Evolutionary conservation across 1,284 basidiomycete genomes (phyloP).

Genomic region (Ceratobasidium sp.): DNA sequence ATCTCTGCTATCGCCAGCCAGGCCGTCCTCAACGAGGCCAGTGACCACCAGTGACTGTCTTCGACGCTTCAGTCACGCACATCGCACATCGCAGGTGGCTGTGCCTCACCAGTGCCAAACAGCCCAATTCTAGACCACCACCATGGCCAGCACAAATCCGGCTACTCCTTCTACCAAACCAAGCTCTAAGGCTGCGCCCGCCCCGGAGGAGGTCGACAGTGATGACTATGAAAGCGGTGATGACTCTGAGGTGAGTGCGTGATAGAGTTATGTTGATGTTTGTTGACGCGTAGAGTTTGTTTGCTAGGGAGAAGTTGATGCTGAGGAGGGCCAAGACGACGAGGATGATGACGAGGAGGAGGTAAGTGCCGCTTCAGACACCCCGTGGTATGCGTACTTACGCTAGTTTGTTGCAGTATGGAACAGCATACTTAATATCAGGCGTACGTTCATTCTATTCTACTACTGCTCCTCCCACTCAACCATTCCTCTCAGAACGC

Average conservation of each 20-base stretch:
- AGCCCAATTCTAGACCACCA: background rate
- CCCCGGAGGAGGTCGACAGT: conserved; percentile 15
- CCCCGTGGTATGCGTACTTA: background rate
- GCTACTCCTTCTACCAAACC: background rate
- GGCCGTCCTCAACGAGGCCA: too few relatives aligned
- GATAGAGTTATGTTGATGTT: background rate
- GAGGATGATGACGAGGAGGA: conserved; percentile 4
- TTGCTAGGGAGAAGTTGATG: conserved; percentile 13
- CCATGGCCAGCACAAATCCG: background rate
- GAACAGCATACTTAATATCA: conserved; percentile 9
- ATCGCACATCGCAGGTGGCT: background rate
- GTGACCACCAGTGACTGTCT: too few relatives aligned
- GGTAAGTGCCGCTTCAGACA: conserved; percentile 5
- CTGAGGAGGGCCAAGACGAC: background rate
- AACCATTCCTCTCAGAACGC: background rate
- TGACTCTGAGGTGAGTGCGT: conserved; percentile 19
- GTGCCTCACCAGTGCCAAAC: background rate
- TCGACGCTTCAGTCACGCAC: too few relatives aligned
- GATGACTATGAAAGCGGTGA: conserved; percentile 31
- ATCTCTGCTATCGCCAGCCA: too few relatives aligned
- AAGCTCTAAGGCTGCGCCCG: conserved; percentile 3
- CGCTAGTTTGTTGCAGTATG: background rate
- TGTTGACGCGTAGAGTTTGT: background rate
- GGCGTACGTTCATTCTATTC: conserved; percentile 8
- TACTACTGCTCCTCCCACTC: background rate